phyloP scores from a whole-genome alignment of 495 filamentous ascomycete species.

The Aspergillus sparsus region DNA sequence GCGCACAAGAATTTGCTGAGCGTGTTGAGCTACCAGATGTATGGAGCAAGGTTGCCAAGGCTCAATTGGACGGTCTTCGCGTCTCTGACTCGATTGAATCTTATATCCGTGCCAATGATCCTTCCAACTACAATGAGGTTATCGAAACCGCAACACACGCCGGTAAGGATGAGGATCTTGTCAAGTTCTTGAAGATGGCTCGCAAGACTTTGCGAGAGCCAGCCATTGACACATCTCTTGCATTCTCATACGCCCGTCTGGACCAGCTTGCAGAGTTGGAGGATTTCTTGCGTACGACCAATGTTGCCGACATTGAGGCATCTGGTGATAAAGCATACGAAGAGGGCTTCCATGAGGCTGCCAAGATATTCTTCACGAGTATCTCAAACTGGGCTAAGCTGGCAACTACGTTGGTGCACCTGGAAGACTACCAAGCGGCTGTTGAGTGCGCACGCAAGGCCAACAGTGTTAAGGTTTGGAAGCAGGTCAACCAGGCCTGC shows the following conservation, averaged over 20 bases:
- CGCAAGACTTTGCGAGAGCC: conserved; percentile 95
- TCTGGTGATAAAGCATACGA: conserved; percentile 97
- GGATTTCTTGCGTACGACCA: conserved; percentile 91
- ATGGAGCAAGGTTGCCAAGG: conserved; percentile 99
- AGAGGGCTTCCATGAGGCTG: conserved; percentile 91
- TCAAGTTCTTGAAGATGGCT: conserved; percentile 97
- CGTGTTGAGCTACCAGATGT: conserved; percentile 93
- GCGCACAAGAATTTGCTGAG: conserved; percentile 94
- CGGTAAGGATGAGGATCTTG: conserved; percentile 95
- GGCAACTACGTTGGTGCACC: conserved; percentile 92
- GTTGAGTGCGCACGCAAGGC: conserved; percentile 98
- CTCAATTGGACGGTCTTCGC: conserved; percentile 93
- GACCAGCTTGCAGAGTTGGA: conserved; percentile 92
- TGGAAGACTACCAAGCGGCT: conserved; percentile 95
- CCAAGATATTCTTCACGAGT: conserved; percentile 98
- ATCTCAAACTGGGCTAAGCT: conserved; percentile 99
- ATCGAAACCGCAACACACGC: conserved; percentile 95
- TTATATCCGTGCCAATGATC: conserved; percentile 92
- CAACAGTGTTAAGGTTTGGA: conserved; percentile 99
- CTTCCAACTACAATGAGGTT: conserved; percentile 91
- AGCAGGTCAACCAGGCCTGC: conserved; percentile 96
- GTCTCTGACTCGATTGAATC: conserved; percentile 93
- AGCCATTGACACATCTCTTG: conserved; percentile 88
- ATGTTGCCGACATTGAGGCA: conserved; percentile 92
- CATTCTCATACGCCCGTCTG: conserved; percentile 88